These are phyloP conservation scores for Pyricularia pennisetigena DNA, from an alignment of 2,329 filamentous ascomycete genomes.

Conservation along the genomic window DNA sequence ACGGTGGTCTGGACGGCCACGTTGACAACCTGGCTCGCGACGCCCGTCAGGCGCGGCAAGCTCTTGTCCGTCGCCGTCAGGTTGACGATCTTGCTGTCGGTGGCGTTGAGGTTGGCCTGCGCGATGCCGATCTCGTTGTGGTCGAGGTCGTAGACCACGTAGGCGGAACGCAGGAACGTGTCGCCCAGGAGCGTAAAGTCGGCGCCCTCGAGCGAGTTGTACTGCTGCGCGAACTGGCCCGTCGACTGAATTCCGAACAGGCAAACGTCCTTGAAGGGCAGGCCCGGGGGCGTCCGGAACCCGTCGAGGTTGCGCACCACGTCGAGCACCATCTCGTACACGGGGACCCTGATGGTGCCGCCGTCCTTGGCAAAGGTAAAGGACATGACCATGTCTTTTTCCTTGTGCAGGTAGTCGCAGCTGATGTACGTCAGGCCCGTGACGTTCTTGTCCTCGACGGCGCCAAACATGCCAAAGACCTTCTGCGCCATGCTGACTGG, in stretches of 20 bases:
- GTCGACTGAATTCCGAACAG: conserved; percentile 43
- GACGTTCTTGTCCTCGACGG: conserved; percentile 22
- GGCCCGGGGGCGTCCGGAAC: conserved; percentile 16
- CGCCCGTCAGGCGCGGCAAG: conserved; percentile 34
- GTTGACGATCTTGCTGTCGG: conserved; percentile 32
- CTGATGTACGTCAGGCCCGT: conserved; percentile 29
- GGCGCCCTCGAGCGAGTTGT: conserved; percentile 4
- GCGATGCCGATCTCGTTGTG: conserved; percentile 41
- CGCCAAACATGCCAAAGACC: conserved; percentile 27
- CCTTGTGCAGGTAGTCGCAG: conserved; percentile 24
- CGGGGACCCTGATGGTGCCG: conserved; percentile 17
- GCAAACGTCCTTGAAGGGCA: conserved; percentile 34
- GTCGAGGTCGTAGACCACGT: conserved; percentile 44
- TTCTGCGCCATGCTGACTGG: conserved; percentile 36
- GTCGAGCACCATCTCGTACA: conserved; percentile 29
- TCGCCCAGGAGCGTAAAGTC: conserved; percentile 31
- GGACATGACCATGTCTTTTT: conserved; percentile 21
- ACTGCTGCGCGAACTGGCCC: conserved; percentile 20
- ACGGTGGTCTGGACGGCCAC: conserved; percentile 5
- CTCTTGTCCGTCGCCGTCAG: conserved; percentile 25
- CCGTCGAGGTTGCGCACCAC: conserved; percentile 15
- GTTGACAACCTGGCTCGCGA: conserved; percentile 23
- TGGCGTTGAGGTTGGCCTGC: conserved; percentile 40
- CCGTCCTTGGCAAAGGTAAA: conserved; percentile 17
- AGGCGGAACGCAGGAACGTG: conserved; percentile 36